A percentile compares a stretch with the other conserved stretches of the same genome.
phyloP scores from a whole-genome alignment of 2,329 filamentous ascomycete genomes.

The Hymenoscyphus scutula region DNA sequence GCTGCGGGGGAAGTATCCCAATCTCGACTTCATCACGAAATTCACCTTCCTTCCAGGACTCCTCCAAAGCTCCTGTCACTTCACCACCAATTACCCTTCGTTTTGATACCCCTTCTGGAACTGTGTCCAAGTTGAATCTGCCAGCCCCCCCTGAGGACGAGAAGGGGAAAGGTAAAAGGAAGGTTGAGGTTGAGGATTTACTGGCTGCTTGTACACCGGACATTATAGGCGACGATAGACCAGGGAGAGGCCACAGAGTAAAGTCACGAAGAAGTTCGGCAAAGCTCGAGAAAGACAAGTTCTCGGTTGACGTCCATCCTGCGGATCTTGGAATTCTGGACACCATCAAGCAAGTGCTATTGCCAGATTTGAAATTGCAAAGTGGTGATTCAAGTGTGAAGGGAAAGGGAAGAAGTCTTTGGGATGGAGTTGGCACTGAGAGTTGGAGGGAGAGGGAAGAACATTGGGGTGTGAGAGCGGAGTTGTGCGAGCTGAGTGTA shows the following conservation, averaged over 20 bases:
- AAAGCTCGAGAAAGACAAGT: conserved; percentile 49
- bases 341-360: conserved; percentile 45
- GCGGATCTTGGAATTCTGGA: conserved; percentile 53
- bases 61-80: conserved; percentile 9
- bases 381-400: not conserved
- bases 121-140: conserved; percentile 9
- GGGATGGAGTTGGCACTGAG: conserved; percentile 22
- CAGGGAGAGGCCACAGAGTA: conserved; percentile 9
- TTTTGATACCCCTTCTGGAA: conserved; percentile 15
- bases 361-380: conserved; percentile 9
- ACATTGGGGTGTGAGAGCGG: conserved; percentile 43
- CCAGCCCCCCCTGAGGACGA: conserved; percentile 12
- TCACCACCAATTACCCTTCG: conserved; percentile 18
- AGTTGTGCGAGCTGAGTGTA: conserved; percentile 58
- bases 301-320: conserved; percentile 51
- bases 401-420: conserved; percentile 10
- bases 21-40: conserved; percentile 11
- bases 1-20: conserved; percentile 18
- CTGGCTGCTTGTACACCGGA: conserved; percentile 43
- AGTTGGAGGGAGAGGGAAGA: conserved; percentile 26
- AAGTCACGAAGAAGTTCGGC: conserved; percentile 47
- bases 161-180: conserved; percentile 6
- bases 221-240: conserved; percentile 23
- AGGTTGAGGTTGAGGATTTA: conserved; percentile 27
- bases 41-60: conserved; percentile 14